Base-by-base conservation (phyloP, 768 basidiomycete genomes). In the Chlorophyllum brunneum region DNA sequence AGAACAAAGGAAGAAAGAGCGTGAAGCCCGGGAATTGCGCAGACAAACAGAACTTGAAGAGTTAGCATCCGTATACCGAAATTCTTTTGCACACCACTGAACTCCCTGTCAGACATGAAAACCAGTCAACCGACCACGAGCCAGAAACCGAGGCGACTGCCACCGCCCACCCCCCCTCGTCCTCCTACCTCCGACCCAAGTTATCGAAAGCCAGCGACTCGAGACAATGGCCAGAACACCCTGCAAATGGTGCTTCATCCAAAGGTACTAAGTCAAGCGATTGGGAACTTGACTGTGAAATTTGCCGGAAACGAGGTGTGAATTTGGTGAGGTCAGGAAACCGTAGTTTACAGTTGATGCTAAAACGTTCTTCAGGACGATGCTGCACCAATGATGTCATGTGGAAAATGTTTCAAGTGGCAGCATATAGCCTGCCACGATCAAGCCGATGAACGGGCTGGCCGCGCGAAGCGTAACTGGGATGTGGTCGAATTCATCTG, bases 351-450 rank as follows among this genome's bases (percentile, higher is more conserved):
- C 18, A 33, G 18, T 33, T 8, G 26, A 16, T 49, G 37, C 16
- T 49, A 26, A 46, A 29, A 18, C 54, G 59, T 36, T 34, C 60
- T 42, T 8, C 55, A 94, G 92, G 89, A 93, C 55, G 91, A 92
- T 55, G 87, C 84, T 9, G 70, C 74, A 9, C 83, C 88, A 2
- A 77, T 95, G 70, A 80, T 92, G 63, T 91, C 82, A 31, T 97
- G 94, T 62, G 89, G 88, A 20, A 63, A 68, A 24, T 97, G 94
- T 66, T 78, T 76, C 11, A 83, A 83, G 65, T 97, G 93, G 94
- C 94, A 95, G 60, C 94, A 97, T 60, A 90, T 90, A 29, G 63
- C 72, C 18, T 97, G 94, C 61, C 91, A 95, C 61, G 89, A 95
- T 61, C 70, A 67, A 42, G 80, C 76, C 24, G 93, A 95, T 65